Base-by-base conservation (phyloP, 306 rosid genomes). In the Quercus dentata region DNA sequence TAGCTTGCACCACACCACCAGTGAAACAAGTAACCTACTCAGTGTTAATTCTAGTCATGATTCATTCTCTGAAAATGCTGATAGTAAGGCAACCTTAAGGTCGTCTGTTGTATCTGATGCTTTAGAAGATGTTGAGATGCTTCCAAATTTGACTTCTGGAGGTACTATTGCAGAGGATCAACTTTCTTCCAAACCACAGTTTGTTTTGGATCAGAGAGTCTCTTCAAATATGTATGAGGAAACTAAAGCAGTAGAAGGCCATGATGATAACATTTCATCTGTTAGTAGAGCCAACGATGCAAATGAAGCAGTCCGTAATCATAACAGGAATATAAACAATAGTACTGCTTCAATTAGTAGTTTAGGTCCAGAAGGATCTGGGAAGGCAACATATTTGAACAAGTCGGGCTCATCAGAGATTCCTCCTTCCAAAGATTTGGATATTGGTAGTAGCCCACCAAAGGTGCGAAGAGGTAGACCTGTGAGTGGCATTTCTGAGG, bases 41-140 rank as follows among this genome's bases (percentile, higher is more conserved):
- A 82, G 89, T 14, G 85, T 82, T 41, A 89, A 75, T 82, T 89
- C 92, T 21, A 76, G 86, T 80, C 93, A 83, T 19, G 92, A 87
- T 85, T 88, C 92, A 74, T 61, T 83, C 59, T 88, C 91, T 31
- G 96, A 89, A 84, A 90, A 89, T 87, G 94, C 91, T 27, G 89
- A 92, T 80, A 90, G 93, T 85, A 87, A 76, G 75, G 84, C 82
- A 21, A 76, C 79, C 54, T 28, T 82, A 64, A 84, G 88, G 78
- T 76, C 84, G 31, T 79, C 76, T 68, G 44, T 69, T 58, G 30
- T 56, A 15, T 41, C 74, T 44, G 78, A 59, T 71, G 77, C 82
- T 74, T 76, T 67, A 56, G 82, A 78, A 61, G 78, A 69, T 54
- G 61, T 31, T 54, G 76, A 73, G 69, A 74, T 74, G 74, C 74